phyloP scores from a whole-genome alignment of 257 asterid species.

The Solanum arcanum region DNA sequence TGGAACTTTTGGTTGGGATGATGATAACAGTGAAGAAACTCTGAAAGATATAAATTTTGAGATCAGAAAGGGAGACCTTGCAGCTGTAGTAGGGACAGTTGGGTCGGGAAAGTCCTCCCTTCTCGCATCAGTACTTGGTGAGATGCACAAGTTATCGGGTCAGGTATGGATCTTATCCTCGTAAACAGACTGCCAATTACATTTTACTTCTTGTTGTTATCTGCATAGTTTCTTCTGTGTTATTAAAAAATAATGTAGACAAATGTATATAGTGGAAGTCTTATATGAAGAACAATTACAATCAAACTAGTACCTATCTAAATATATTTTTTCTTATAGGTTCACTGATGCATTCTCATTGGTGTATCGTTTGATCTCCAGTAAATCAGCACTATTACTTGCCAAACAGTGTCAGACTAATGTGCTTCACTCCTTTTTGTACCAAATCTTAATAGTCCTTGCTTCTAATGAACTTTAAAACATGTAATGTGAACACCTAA shows the following conservation, averaged over 20 bases:
- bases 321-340: neutral
- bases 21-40: slow-evolving; percentile 41
- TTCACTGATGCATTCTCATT: neutral
- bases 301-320: neutral
- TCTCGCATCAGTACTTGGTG: slow-evolving; percentile 81
- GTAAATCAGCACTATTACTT: neutral
- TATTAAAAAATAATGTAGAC: neutral
- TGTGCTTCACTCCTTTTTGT: neutral
- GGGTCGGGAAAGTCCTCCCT: slow-evolving; percentile 96
- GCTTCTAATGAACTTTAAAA: neutral
- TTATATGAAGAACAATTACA: neutral
- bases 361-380: neutral
- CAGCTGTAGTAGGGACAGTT: slow-evolving; percentile 86
- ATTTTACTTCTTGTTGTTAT: neutral
- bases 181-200: neutral
- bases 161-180: slow-evolving; percentile 32
- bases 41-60: slow-evolving; percentile 43
- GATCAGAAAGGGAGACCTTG: slow-evolving; percentile 63
- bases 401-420: neutral
- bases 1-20: slow-evolving; percentile 83
- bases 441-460: neutral
- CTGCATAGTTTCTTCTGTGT: neutral
- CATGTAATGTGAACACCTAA: neutral
- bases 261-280: neutral
- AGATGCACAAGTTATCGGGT: slow-evolving; percentile 79